These are phyloP conservation scores for Paracorniculantispora psalliotae DNA, from an alignment of 2,329 filamentous ascomycete genomes.

Conservation along the genomic window DNA sequence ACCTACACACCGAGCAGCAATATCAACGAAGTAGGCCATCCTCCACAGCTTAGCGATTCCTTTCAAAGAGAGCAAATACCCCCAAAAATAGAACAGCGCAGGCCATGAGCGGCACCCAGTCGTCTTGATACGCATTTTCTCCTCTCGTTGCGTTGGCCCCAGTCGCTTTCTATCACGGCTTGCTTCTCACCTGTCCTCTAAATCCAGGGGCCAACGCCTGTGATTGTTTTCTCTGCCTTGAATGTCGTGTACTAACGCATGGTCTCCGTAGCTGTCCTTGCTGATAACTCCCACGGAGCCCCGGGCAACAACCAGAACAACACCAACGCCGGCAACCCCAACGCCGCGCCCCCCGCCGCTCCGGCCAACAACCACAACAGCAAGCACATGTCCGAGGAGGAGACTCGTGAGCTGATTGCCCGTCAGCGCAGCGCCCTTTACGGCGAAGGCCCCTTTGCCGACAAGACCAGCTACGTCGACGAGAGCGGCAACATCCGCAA, in stretches of 20 bases:
- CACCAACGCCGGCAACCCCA: constrained; percentile 10
- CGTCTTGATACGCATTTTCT: constrained; percentile 17
- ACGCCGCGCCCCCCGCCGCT: constrained; percentile 7
- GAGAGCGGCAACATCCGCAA: constrained; percentile 60
- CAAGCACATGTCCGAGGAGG: constrained; percentile 93
- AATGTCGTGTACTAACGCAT: constrained; percentile 31
- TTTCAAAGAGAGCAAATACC: constrained; percentile 24
- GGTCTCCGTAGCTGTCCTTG: constrained; percentile 45
- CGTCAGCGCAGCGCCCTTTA: constrained; percentile 94
- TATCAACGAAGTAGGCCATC: constrained; percentile 97
- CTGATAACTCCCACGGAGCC: constrained; percentile 34
- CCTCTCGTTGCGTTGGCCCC: constrained; percentile 12
- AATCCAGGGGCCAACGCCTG: neutral
- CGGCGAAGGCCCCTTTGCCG: constrained; percentile 68
- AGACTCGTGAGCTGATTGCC: constrained; percentile 90
- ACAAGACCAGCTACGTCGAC: constrained; percentile 61
- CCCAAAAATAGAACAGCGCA: constrained; percentile 32
- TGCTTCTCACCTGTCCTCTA: constrained; percentile 5
- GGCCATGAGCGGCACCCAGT: constrained; percentile 18
- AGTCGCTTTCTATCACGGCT: constrained; percentile 13
- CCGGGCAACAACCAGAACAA: constrained; percentile 16
- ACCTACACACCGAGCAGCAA: constrained; percentile 99
- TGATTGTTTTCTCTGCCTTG: constrained; percentile 18
- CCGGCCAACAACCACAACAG: constrained; percentile 32
- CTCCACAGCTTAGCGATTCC: constrained; percentile 63